These are phyloP conservation scores for Sporothrix brasiliensis DNA, from an alignment of 2,329 filamentous ascomycete genomes.

Conservation along the genomic window DNA sequence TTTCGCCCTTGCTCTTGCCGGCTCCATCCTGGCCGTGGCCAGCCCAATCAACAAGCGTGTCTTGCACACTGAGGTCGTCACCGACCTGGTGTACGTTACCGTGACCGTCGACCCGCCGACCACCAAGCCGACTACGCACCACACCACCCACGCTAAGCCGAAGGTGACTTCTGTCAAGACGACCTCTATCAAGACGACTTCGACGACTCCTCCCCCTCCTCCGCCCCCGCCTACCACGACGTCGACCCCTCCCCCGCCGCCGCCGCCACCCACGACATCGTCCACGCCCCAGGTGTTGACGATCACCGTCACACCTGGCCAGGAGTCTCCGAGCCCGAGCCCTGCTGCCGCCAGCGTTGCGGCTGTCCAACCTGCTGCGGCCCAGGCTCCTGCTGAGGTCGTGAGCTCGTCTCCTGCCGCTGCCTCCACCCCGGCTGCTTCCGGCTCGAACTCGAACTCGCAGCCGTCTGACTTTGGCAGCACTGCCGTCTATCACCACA, in stretches of 20 bases:
- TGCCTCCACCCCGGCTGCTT: conserved; percentile 19
- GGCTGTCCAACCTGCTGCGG: background rate
- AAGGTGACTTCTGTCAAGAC: conserved; percentile 28
- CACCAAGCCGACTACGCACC: conserved; percentile 26
- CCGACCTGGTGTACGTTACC: conserved; percentile 50
- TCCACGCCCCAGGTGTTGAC: conserved; percentile 20
- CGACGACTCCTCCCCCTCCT: conserved; percentile 16
- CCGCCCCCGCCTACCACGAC: conserved; percentile 30
- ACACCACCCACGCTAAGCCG: conserved; percentile 22
- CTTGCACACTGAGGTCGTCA: conserved; percentile 48
- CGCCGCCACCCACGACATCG: conserved; percentile 22
- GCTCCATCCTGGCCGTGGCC: conserved; percentile 52
- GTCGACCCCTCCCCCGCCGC: conserved; percentile 32
- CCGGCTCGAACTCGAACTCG: conserved; percentile 34
- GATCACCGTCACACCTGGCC: background rate
- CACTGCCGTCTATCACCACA: conserved; percentile 72
- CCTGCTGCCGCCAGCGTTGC: background rate
- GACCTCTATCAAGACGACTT: conserved; percentile 27
- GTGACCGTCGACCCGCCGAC: conserved; percentile 45
- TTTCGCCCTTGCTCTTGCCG: conserved; percentile 49
- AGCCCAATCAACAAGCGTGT: conserved; percentile 50
- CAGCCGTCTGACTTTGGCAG: conserved; percentile 41
- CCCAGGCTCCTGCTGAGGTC: background rate
- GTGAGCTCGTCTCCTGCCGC: background rate
- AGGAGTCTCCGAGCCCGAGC: conserved; percentile 21